A percentile compares a stretch with the other conserved stretches of the same genome.
These are phyloP conservation scores for Fagopyrum esculentum DNA, from an alignment of 148 eudicot genomes.

Conservation along the genomic window DNA sequence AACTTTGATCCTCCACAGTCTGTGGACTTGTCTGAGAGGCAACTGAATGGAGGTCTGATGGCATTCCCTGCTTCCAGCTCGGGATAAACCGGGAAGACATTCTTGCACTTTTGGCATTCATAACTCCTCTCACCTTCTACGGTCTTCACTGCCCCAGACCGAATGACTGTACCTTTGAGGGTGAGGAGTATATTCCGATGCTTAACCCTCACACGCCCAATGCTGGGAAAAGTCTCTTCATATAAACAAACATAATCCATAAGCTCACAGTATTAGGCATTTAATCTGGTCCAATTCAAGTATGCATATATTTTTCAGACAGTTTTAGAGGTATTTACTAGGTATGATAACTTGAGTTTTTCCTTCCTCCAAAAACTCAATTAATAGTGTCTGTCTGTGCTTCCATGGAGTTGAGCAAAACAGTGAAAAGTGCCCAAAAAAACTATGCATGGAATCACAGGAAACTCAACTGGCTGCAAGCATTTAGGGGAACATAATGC, in stretches of 20 bases:
- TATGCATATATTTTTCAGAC: neutral
- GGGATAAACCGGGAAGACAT: conserved; percentile 69
- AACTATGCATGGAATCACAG: neutral
- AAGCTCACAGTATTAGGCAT: neutral
- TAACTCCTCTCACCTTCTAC: conserved; percentile 81
- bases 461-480: neutral
- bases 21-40: conserved; percentile 49
- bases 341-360: neutral
- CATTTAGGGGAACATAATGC: neutral
- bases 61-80: conserved; percentile 72
- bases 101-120: conserved; percentile 70
- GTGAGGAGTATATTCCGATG: conserved; percentile 84
- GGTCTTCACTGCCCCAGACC: conserved; percentile 87
- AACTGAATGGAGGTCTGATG: conserved; percentile 51
- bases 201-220: conserved; percentile 84
- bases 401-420: neutral
- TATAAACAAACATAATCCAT: conserved; percentile 14
- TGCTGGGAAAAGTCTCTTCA: conserved; percentile 76
- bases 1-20: conserved; percentile 74
- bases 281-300: neutral
- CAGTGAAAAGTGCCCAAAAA: neutral
- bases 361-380: neutral
- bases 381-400: neutral
- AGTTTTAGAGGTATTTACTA: neutral
- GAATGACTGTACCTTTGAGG: conserved; percentile 80